phyloP scores from a whole-genome alignment of 1,284 basidiomycete species.

The Pseudozyma flocculosa region DNA sequence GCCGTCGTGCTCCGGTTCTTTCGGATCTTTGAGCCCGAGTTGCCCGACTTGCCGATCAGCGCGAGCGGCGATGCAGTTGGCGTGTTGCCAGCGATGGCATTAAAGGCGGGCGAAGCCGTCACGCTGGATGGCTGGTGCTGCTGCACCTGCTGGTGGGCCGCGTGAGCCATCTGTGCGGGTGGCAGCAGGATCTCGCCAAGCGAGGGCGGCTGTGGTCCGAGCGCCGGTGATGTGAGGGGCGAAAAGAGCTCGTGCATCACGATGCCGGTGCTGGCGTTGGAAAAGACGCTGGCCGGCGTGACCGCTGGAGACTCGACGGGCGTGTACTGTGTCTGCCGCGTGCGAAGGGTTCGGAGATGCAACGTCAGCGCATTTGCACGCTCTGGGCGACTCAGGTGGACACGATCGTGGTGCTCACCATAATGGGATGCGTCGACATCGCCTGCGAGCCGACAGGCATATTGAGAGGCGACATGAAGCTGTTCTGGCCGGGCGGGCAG shows the following conservation, averaged over 20 bases:
- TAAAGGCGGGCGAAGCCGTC: constrained; percentile 25
- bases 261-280: constrained; percentile 54
- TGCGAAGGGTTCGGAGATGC: no score
- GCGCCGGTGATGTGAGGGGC: constrained; percentile 65
- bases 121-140: neutral
- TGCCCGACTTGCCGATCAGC: constrained; percentile 29
- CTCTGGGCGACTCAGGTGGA: no score
- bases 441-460: constrained; percentile 41
- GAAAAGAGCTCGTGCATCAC: constrained; percentile 63
- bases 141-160: constrained; percentile 49
- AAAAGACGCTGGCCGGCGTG: constrained; percentile 56
- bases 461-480: constrained; percentile 46
- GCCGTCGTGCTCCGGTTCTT: constrained; percentile 48
- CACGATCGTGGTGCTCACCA: neutral
- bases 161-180: constrained; percentile 33
- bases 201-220: constrained; percentile 60
- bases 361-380: no score
- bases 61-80: constrained; percentile 43
- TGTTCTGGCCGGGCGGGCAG: constrained; percentile 19
- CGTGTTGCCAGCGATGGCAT: constrained; percentile 21
- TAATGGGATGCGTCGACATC: constrained; percentile 7
- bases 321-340: constrained; percentile 21
- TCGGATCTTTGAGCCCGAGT: constrained; percentile 26
- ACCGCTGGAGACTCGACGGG: constrained; percentile 50
- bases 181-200: constrained; percentile 40